These are phyloP conservation scores for Stylosanthes scabra DNA, from an alignment of 331 rosid species.

Conservation along the genomic window DNA sequence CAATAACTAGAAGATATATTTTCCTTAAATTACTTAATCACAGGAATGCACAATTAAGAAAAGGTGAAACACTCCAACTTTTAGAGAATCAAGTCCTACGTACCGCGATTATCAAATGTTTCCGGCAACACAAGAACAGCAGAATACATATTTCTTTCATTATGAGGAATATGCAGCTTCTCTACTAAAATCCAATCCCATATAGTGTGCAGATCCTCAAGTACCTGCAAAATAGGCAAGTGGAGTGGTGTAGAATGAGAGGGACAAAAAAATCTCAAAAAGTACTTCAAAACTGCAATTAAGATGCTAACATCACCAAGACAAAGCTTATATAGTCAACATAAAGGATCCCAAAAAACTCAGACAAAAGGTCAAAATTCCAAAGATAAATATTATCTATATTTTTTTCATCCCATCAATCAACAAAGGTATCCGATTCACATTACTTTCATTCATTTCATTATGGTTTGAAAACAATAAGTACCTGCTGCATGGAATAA, in stretches of 20 bases:
- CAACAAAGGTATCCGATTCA: constrained; percentile 1
- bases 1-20: constrained; percentile 25
- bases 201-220: constrained; percentile 81
- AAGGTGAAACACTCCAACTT: constrained; percentile 28
- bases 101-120: constrained; percentile 94
- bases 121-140: constrained; percentile 90
- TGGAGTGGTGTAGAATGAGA: constrained; percentile 21
- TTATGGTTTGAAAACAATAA: constrained; percentile 28
- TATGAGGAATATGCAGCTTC: constrained; percentile 75
- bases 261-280: constrained; percentile 27
- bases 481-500: constrained; percentile 97
- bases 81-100: constrained; percentile 32
- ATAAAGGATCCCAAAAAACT: constrained; percentile 21
- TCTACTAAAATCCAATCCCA: constrained; percentile 96
- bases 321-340: constrained; percentile 10
- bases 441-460: not conserved
- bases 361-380: constrained; percentile 22
- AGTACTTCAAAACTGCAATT: not conserved
- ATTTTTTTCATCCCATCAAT: not conserved
- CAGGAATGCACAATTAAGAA: not conserved
- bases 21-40: constrained; percentile 18
- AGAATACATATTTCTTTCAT: constrained; percentile 79
- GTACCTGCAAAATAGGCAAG: constrained; percentile 62
- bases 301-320: constrained; percentile 6
- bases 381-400: not conserved